Evolutionary conservation across 176 grass and related monocot species (phyloP), one percentile per base, ranked within the genome.

Genomic region (Sorghum bicolor): DNA sequence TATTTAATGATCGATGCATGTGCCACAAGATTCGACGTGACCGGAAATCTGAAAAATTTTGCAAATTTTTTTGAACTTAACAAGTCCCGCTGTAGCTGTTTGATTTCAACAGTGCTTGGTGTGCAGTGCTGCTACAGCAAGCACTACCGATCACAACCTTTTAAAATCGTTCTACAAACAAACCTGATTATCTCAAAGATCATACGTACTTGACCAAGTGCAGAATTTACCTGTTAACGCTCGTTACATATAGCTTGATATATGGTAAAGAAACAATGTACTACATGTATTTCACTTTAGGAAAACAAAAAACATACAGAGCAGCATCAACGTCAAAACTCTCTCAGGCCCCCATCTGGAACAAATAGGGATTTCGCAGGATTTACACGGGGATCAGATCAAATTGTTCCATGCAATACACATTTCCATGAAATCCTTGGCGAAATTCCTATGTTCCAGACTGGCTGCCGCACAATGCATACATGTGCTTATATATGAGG

Each of bases 401-500:
- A 24, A 81, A 70, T 5, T 4, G 79, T 57, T 57, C 22, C 22
- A 24, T 34, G 12, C 64, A 68, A 52, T 5, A 29, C 8, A 55
- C 38, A 10, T 10, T 67, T 33, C 36, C 28, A 30, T 68, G 14
- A n/a, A 85, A 85, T 55, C 30, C 40, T 37, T n/a, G 60, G 60
- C 13, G 50, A 73, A 86, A 83, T 83, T 86, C 30, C 43, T 0
- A 5, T 8, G 28, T 43, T 77, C 73, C 34, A 64, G 48, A 82
- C 14, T 29, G 29, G 28, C 19, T 64, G 57, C 45, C 25, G 67
- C 66, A 26, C 15, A 39, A 60, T 90, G 74, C 80, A 83, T n/a
- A n/a, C n/a, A n/a, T n/a, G n/a, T n/a, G 69, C 62, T 83, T 87
- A 84, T 90, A 60, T 50, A 58, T 10, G 8, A 58, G 45, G 25